Base-by-base conservation (phyloP, 768 basidiomycete species). In the Lactarius sanguifluus region DNA sequence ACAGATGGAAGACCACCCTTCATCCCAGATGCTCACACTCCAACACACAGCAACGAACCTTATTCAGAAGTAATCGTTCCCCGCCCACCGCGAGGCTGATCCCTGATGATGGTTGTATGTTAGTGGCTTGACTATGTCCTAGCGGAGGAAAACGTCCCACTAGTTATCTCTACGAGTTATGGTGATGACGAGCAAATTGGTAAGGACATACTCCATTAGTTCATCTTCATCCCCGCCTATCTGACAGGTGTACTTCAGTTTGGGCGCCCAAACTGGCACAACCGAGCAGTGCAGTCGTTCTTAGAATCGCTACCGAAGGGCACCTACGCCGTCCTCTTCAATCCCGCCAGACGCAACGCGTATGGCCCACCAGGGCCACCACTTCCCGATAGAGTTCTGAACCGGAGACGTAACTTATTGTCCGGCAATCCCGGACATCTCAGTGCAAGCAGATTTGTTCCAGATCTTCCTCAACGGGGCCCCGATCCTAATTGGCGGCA, bases 161-260 rank as follows among this genome's bases (percentile, higher is more conserved):
- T 83, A 68, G 78, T 83, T 9, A 89, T 91, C 45, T 88, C 87
- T 0, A 90, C 87, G 0, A 88, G 86, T 68, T 91, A 91, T 71
- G 88, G 83, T 3, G 90, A 91, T 58, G 81, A 84, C 66, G 90
- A 91, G 65, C 88, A 88, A 71, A 86, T 87, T 34, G 83, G 87
- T 86, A 65, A 20, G 70, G 20, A 13, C 15, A 23, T 2, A 12
- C 18, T 10, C 15, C 79, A 20, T 23, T 23, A 9, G 32, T 32
- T 2, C 1, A 38, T 23, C 32, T 13, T 12, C 12, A 3, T n/a
- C 30, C 13, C 36, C 20, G n/a, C 25, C 5, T 1, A 9, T 3
- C 30, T 56, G 16, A 28, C 15, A 23, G 8, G 23, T 28, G 8
- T n/a, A 16, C 38, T 12, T n/a, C 54, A 86, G 84, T 87, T 85